Evolutionary conservation across 495 filamentous ascomycete species (phyloP), one percentile per base, ranked within the genome.

Genomic region (Aspergillus affinis): DNA sequence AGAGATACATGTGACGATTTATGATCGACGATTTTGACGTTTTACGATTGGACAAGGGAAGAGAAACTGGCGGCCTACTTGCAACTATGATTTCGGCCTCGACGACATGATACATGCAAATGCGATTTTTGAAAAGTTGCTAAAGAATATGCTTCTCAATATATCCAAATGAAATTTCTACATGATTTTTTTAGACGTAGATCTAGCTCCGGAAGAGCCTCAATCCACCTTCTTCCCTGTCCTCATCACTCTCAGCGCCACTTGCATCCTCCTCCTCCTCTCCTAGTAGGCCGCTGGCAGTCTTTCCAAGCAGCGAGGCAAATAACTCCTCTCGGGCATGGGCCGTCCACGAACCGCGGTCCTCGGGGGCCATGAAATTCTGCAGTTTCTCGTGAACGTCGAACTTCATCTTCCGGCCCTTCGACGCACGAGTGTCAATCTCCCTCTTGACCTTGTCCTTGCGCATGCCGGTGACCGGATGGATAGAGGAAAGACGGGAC

Each of bases 291-390:
- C 90, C 78, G 70, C 86, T 91, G 67, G 88, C 86, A 53, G 75
- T 74, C 55, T 67, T 72, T 17, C 94, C 95, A 56, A 98, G 86
- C 68, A 98, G 73, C 32, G 91, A 89, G 30, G 87, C 88, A 76
- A 98, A 97, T 67, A 98, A 87, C 66, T 96, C 84, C 67, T 91
- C 90, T 54, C 91, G 84, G 45, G 91, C 90, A 54, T 84, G 80
- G 54, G 84, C 81, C 52, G 90, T 88, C 93, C 93, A 97, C 13
- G 62, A 69, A 3, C 87, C 82, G 29, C 89, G 77, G 69, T 96
- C 90, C 70, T 96, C 90, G 0, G 93, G 89, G 29, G 92, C 93
- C 93, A 97, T 97, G 69, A 98, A 98, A 76, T 97, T 97, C 78
- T 94, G 90, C 61, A 98, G 73, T 74, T 97, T 98, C 78, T 98